phyloP scores from a whole-genome alignment of 768 basidiomycete genomes.

The Pleurotus sapidus region DNA sequence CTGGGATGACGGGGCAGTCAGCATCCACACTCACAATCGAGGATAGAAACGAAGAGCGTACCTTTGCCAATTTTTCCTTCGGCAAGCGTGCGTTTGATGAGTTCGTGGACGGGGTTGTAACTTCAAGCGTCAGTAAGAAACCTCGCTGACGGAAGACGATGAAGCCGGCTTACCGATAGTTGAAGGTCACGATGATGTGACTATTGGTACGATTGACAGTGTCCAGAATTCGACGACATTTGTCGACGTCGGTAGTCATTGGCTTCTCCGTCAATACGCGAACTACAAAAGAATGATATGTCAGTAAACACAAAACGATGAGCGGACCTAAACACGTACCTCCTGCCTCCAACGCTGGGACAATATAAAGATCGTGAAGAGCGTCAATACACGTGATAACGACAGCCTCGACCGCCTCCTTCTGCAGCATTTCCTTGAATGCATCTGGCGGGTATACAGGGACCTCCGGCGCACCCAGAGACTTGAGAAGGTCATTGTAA shows the following conservation, averaged over 20 bases:
- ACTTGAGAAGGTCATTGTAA: slow-evolving; percentile 39
- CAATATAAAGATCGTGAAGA: slow-evolving; percentile 45
- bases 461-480: slow-evolving; percentile 32
- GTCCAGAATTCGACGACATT: slow-evolving; percentile 42
- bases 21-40: too few species aligned
- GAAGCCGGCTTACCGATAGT: slow-evolving; percentile 28
- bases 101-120: slow-evolving; percentile 49
- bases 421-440: slow-evolving; percentile 42
- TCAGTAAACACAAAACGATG: neutral
- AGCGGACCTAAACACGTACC: slow-evolving; percentile 19
- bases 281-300: slow-evolving; percentile 20
- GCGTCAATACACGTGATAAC: slow-evolving; percentile 50
- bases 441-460: slow-evolving; percentile 37
- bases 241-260: slow-evolving; percentile 48
- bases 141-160: neutral
- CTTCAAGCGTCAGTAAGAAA: slow-evolving; percentile 13
- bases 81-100: slow-evolving; percentile 42
- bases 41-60: slow-evolving; percentile 6
- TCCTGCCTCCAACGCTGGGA: slow-evolving; percentile 38
- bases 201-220: slow-evolving; percentile 39
- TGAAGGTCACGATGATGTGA: slow-evolving; percentile 40
- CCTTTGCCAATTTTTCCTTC: slow-evolving; percentile 44
- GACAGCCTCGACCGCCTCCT: slow-evolving; percentile 42
- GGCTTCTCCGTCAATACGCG: slow-evolving; percentile 53
- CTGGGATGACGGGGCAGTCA: slow-evolving; percentile 13